phyloP scores from a whole-genome alignment of 2,329 filamentous ascomycete genomes.

The Ilyonectria robusta region DNA sequence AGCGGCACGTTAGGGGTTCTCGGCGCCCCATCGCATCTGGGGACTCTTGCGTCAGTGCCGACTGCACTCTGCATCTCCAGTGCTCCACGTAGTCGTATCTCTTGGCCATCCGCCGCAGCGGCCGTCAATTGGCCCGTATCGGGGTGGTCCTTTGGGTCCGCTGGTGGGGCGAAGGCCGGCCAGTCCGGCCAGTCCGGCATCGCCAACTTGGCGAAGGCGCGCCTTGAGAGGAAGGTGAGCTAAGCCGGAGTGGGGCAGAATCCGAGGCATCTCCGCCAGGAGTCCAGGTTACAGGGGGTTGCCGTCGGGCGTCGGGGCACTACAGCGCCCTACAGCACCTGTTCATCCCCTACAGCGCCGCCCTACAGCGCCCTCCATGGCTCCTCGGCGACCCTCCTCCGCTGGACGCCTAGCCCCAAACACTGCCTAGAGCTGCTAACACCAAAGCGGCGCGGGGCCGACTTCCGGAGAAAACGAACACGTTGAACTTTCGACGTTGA shows the following conservation, averaged over 20 bases:
- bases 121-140: neutral
- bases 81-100: neutral
- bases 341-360: neutral
- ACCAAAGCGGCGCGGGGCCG: slow-evolving; percentile 32
- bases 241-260: slow-evolving; percentile 19
- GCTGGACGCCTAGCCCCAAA: slow-evolving; percentile 27
- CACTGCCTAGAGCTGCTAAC: slow-evolving; percentile 17
- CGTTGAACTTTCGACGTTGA: slow-evolving; percentile 46
- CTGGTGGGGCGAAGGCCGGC: slow-evolving; percentile 23
- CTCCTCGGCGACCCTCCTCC: neutral
- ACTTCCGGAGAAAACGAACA: slow-evolving; percentile 49
- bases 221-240: slow-evolving; percentile 8
- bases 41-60: slow-evolving; percentile 3
- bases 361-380: slow-evolving; percentile 8
- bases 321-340: neutral
- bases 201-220: slow-evolving; percentile 21
- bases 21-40: slow-evolving; percentile 5
- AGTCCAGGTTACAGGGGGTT: slow-evolving; percentile 4
- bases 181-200: slow-evolving; percentile 24
- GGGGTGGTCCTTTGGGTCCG: neutral
- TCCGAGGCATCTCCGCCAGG: slow-evolving; percentile 18
- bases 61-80: neutral
- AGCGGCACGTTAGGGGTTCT: slow-evolving; percentile 11
- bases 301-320: neutral
- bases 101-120: neutral